Conservation (phyloP, 805 yeast genomes). For the Saccharomycopsis babjevae region DNA sequence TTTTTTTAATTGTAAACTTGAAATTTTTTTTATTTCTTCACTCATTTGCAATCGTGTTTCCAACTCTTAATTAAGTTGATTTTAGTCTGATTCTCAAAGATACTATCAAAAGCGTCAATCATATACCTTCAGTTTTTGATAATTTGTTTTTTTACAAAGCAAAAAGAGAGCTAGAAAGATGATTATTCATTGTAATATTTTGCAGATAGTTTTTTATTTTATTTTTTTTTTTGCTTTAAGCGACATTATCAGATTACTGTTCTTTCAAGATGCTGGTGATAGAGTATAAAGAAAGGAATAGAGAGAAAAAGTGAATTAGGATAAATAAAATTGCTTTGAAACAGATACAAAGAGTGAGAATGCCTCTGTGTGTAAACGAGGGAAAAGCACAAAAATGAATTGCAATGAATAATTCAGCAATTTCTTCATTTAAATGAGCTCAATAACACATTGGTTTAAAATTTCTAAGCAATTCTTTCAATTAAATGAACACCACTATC, state of each 20-base stretch:
- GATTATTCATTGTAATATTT: background rate
- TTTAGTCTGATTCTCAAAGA: background rate
- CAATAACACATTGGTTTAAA: background rate
- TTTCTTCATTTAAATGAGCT: background rate
- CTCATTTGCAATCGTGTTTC: too few species aligned
- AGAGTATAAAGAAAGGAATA: too few species aligned
- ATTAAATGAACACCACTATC: constrained; percentile 88
- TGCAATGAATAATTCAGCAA: background rate
- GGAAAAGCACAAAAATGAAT: background rate
- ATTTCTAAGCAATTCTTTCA: constrained; percentile 61
- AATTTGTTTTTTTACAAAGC: background rate
- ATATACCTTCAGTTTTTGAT: background rate
- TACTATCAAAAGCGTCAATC: background rate
- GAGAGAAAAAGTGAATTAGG: background rate
- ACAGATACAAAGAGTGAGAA: background rate
- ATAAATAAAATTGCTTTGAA: background rate
- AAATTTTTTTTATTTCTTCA: too few species aligned
- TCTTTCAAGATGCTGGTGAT: background rate
- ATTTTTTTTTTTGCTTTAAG: too few species aligned
- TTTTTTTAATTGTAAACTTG: too few species aligned
- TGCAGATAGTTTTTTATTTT: too few species aligned
- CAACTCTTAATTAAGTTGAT: too few species aligned
- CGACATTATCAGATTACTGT: background rate
- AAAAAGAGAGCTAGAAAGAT: background rate
- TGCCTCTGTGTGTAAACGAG: background rate